These are phyloP conservation scores for Chaetomium tenue DNA, from an alignment of 495 filamentous ascomycete species.

Conservation along the genomic window DNA sequence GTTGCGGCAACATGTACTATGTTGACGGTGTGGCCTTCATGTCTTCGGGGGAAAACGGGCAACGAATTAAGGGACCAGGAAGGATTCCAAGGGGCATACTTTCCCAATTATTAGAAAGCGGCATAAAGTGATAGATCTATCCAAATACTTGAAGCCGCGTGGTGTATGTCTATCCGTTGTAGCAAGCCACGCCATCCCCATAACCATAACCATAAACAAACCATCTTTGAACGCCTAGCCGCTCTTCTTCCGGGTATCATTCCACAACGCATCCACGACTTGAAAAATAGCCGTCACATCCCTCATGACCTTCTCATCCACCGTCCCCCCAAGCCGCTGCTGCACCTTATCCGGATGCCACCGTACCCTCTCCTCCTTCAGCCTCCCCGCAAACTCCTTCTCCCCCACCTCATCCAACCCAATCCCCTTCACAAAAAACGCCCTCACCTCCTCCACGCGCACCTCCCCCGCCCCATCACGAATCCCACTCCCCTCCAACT, in stretches of 20 bases:
- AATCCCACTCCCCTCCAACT: conserved; percentile 43
- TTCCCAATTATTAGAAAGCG: no score
- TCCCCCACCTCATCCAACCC: conserved; percentile 57
- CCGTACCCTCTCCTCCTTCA: conserved; percentile 83
- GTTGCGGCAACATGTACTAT: no score
- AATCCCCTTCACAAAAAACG: conserved; percentile 46
- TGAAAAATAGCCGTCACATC: conserved; percentile 88
- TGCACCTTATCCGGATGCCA: conserved; percentile 99
- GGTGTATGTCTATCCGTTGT: background rate
- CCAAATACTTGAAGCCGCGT: no score
- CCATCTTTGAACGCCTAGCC: conserved; percentile 1
- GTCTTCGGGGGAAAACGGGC: no score
- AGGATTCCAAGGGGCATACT: no score
- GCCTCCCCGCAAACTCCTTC: conserved; percentile 55
- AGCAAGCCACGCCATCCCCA: background rate
- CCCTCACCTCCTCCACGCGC: conserved; percentile 33
- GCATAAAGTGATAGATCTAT: background rate
- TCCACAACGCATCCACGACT: conserved; percentile 81
- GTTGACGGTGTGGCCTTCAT: no score
- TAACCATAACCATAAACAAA: no score
- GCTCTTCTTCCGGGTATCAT: conserved; percentile 48
- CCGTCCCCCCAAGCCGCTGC: conserved; percentile 72
- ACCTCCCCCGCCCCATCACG: conserved; percentile 30
- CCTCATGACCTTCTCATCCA: conserved; percentile 66
- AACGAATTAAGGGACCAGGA: no score